A percentile compares a stretch with the other conserved stretches of the same genome.
These are phyloP conservation scores for Keithomyces neogunnii DNA, from an alignment of 2,329 filamentous ascomycete genomes.

Conservation along the genomic window DNA sequence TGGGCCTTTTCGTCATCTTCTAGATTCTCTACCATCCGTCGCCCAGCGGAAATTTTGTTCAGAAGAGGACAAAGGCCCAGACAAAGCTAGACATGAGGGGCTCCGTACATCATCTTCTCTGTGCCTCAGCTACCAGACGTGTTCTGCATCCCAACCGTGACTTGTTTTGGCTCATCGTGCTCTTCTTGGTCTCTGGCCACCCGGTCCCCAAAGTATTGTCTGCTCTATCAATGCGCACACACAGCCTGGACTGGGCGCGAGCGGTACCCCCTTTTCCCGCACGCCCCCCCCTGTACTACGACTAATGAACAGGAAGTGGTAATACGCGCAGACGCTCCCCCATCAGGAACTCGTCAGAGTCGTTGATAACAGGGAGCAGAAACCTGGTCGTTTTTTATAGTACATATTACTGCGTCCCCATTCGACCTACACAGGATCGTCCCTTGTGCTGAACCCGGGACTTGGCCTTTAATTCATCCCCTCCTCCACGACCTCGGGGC, in stretches of 20 bases:
- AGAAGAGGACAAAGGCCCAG: no score
- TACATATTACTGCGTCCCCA: constrained; percentile 3
- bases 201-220: not conserved
- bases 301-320: constrained; percentile 1
- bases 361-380: constrained; percentile 8
- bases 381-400: constrained; percentile 6
- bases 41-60: no score
- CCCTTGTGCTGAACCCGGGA: constrained; percentile 4
- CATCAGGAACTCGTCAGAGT: constrained; percentile 2
- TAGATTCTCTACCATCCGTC: no score
- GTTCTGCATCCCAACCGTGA: not conserved
- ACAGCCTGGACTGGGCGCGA: not conserved
- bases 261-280: constrained; percentile 1
- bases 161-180: not conserved
- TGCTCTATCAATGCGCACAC: constrained; percentile 2
- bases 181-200: not conserved
- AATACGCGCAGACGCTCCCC: constrained; percentile 8
- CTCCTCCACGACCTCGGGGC: constrained; percentile 6
- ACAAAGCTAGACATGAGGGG: no score
- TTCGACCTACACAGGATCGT: constrained; percentile 7
- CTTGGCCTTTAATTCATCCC: constrained; percentile 7
- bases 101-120: no score
- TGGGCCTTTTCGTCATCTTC: no score
- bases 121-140: no score
- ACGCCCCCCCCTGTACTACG: constrained; percentile 4